Evolutionary conservation across 148 eudicot species (phyloP), one percentile per base, ranked within the genome.

Genomic region (Fagopyrum tataricum): DNA sequence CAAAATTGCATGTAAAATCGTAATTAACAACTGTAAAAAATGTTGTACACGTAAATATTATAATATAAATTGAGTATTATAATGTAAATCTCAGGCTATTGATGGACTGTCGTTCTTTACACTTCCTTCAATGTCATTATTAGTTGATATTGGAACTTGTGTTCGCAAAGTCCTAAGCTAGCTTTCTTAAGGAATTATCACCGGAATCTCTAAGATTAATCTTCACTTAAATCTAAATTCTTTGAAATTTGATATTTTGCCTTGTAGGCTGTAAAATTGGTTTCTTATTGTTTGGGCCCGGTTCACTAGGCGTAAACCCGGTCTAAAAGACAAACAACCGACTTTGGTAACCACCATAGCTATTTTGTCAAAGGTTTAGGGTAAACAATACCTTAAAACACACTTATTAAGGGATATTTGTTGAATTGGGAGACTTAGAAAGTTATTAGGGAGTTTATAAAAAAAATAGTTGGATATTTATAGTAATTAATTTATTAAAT

Each of bases 81-180:
- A 24, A 23, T 55, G 11, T 55, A 59, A 10, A 23, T 59, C 39
- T 23, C 0, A 59, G 17, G 26, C 15, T 23, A 59, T 24, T 58
- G 64, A 59, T 59, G 66, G 39, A 59, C 66, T 24, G 17, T 24
- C 40, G 66, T 59, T 59, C 66, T 24, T 59, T 59, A 39, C 66
- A n/a, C 72, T 15, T 69, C 37, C 7, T 40, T 26, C 31, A 2
- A 69, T 43, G 47, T 44, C 51, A 69, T 69, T 40, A 69, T 40
- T 69, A 69, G 72, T 69, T 69, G 72, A 51, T 24, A 0, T 69
- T 20, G 72, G 72, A 40, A 69, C 48, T 69, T 59, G 66, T 23
- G 40, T 5, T 59, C 66, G 23, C 66, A 24, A 15, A 14, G 14
- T 9, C 13, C 66, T 39, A 59, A 59, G 66, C 66, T 59, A 59